Evolutionary conservation across 305 asterid genomes (phyloP).

Genomic region (Solanum hybrid): DNA sequence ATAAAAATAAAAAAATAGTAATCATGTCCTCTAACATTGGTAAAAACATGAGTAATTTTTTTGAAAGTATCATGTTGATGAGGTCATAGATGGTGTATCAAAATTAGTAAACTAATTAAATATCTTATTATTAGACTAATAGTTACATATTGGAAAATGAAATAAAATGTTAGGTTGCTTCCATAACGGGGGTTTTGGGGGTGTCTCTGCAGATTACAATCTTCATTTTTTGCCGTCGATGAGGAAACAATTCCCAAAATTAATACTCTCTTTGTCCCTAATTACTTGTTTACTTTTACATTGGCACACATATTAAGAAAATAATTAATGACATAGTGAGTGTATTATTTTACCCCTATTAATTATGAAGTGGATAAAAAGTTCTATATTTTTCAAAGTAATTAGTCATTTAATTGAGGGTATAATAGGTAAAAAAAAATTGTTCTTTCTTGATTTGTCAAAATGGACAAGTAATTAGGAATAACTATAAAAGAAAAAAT

Average conservation of each 20-base stretch:
- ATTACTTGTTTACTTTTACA: too few relatives aligned
- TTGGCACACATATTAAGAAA: too few relatives aligned
- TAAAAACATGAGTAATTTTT: background rate
- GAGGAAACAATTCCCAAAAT: slow-evolving; percentile 27
- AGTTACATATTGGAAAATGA: slow-evolving; percentile 19
- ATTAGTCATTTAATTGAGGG: too few relatives aligned
- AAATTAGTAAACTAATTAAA: background rate
- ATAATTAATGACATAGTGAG: too few relatives aligned
- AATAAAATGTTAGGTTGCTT: slow-evolving; percentile 11
- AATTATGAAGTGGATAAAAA: too few relatives aligned
- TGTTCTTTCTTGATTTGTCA: too few relatives aligned
- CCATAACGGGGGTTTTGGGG: slow-evolving; percentile 1
- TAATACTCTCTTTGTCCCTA: background rate
- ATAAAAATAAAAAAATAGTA: background rate
- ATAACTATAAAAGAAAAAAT: too few relatives aligned
- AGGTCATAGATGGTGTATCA: background rate
- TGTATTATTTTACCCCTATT: too few relatives aligned
- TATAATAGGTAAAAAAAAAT: too few relatives aligned
- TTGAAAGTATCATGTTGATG: background rate
- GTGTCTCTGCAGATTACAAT: background rate
- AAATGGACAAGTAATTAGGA: too few relatives aligned
- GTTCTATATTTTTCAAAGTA: too few relatives aligned
- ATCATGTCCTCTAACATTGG: background rate
- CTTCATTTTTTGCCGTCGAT: slow-evolving; percentile 18
- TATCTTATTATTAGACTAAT: background rate